A percentile compares a stretch with the other conserved stretches of the same genome.
These are phyloP conservation scores for Chrysopogon serrulatus DNA, from an alignment of 176 grass and related monocot genomes.

Conservation along the genomic window DNA sequence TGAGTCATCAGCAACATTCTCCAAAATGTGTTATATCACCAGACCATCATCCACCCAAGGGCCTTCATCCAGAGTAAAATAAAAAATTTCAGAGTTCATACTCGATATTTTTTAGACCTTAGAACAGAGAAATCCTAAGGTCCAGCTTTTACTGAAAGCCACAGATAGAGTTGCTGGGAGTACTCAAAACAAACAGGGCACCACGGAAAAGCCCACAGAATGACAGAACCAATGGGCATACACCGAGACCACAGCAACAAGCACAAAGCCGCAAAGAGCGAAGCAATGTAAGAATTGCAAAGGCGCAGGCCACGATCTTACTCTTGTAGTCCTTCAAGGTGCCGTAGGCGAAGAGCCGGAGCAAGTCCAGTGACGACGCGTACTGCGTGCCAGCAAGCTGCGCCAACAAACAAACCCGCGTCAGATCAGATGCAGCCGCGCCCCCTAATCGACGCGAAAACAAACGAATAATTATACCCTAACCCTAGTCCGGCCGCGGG, in stretches of 20 bases:
- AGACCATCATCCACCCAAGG: not conserved
- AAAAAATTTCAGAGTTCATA: not conserved
- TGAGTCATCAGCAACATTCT: not conserved
- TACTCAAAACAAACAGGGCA: not conserved
- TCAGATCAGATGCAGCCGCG: slow-evolving; percentile 31
- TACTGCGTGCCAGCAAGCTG: slow-evolving; percentile 83
- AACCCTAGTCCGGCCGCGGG: not conserved
- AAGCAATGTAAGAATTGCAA: not conserved
- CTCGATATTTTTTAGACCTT: not conserved
- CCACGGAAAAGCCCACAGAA: not conserved
- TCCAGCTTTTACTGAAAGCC: not conserved
- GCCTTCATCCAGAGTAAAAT: not conserved
- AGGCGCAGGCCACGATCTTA: slow-evolving; percentile 26
- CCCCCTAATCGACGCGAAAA: not conserved
- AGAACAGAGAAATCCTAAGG: not conserved
- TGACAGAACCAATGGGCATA: not conserved
- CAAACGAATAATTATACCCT: not conserved
- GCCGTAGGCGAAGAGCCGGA: slow-evolving; percentile 93
- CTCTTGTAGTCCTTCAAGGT: slow-evolving; percentile 97
- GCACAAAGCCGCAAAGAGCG: not conserved
- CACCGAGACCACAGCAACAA: not conserved
- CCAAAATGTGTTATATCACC: not conserved
- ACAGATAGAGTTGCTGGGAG: not conserved
- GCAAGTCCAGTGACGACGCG: slow-evolving; percentile 83
- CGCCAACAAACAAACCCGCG: not conserved